Percentiles rank a stretch among this genome's conserved stretches.
These are phyloP conservation scores for Tothia fuscella DNA, from an alignment of 2,329 filamentous ascomycete genomes.

Conservation along the genomic window DNA sequence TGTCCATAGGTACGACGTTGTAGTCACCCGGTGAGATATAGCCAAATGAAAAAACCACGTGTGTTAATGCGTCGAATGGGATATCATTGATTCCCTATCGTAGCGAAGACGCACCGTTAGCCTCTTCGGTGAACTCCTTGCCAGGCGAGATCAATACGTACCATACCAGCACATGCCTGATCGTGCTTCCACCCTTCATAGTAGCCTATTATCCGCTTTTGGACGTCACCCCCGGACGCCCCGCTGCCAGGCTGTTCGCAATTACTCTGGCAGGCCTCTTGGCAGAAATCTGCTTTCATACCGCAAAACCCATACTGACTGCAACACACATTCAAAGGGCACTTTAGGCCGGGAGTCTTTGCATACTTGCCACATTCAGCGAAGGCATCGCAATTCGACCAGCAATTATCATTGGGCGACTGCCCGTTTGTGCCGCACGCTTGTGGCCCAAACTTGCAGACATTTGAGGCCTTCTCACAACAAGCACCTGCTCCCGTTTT, in stretches of 20 bases:
- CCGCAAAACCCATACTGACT: conserved; percentile 12
- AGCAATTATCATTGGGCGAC: conserved; percentile 12
- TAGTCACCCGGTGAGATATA: conserved; percentile 15
- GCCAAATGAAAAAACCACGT: conserved; percentile 17
- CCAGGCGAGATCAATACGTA: neutral
- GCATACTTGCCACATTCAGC: conserved; percentile 25
- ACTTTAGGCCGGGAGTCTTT: conserved; percentile 9
- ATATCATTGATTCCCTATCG: conserved; percentile 16
- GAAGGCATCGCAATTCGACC: conserved; percentile 26
- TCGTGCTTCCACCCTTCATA: conserved; percentile 9
- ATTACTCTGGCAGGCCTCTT: conserved; percentile 6
- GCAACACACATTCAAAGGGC: conserved; percentile 16
- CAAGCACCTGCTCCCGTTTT: neutral
- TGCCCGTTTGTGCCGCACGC: neutral
- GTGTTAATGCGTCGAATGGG: conserved; percentile 17
- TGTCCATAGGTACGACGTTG: conserved; percentile 17
- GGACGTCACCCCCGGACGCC: neutral
- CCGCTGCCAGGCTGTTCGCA: conserved; percentile 7
- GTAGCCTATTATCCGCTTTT: conserved; percentile 10
- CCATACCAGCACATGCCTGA: neutral
- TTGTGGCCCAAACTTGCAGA: neutral
- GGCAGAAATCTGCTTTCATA: conserved; percentile 10
- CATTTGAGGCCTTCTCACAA: neutral
- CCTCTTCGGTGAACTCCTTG: neutral
- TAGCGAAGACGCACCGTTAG: conserved; percentile 14